Evolutionary conservation across 768 basidiomycete species (phyloP), one percentile per base, ranked within the genome.

Genomic region (Rhizopogon vinicolor): DNA sequence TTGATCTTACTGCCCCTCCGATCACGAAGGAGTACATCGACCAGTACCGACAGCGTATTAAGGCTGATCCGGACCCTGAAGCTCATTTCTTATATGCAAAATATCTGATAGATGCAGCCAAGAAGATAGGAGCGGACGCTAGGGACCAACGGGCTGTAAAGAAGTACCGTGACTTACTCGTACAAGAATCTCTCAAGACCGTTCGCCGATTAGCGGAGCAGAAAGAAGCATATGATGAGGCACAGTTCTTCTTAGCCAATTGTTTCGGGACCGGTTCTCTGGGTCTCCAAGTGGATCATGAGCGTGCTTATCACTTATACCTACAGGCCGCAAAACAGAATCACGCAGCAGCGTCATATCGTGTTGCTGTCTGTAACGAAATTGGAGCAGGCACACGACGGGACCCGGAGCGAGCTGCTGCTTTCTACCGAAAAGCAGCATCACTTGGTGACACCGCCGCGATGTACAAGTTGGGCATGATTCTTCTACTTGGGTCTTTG

Each of bases 381-480:
- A 91, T 98, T 62, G 97, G 97, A 25, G 95, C 93, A 3, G 97
- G 97, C 31, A 99, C 97, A 1, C 83, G 89, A 62, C 81, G 86
- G 62, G 96, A 98, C 65, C 86, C 86, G 0, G 78, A 85, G 19
- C 83, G 97, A 44, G 97, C 97, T 7, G 87, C 93, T 28, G 87
- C 93, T 5, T 98, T 99, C 68, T 98, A 98, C 74, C 86, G 95
- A 57, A 98, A 98, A 70, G 92, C 97, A 4, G 94, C 94, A 8
- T 93, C 93, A 1, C 75, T 98, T 37, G 95, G 95, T 18, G 97
- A 98, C 69, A 98, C 96, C 0, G 86, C 96, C 28, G 97, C 94
- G 3, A 99, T 98, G 97, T 98, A 97, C 77, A 98, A 98, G 71
- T 84, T 99, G n/a, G 94, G 94, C n/a, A 95, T 97, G 88, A 90